Evolutionary conservation across 176 grass and related monocot species (phyloP).

Genomic region (Raddia guianensis): DNA sequence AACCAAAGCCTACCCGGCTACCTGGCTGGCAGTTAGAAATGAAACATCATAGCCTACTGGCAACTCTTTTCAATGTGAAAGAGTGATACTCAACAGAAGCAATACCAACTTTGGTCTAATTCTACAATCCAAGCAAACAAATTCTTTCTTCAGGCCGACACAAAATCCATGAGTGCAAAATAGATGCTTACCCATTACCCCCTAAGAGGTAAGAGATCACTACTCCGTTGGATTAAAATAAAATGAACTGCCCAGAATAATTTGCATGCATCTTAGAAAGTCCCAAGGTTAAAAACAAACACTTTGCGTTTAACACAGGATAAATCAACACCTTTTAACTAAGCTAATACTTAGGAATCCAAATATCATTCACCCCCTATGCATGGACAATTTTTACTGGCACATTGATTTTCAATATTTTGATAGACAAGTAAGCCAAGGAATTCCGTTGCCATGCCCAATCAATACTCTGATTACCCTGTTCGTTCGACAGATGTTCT

Average conservation of each 20-base stretch:
- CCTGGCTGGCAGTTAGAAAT: slow-evolving; percentile 37
- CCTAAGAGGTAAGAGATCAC: too few relatives aligned
- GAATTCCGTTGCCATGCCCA: neutral
- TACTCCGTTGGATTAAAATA: too few relatives aligned
- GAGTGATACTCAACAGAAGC: slow-evolving; percentile 24
- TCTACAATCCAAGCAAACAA: neutral
- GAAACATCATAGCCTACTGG: slow-evolving; percentile 39
- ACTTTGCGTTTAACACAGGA: neutral
- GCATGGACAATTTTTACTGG: neutral
- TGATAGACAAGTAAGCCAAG: neutral
- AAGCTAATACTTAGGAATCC: neutral
- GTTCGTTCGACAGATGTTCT: neutral
- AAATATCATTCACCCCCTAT: neutral
- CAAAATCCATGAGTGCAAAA: neutral
- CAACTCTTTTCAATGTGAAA: slow-evolving; percentile 27
- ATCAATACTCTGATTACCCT: neutral
- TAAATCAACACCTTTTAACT: neutral
- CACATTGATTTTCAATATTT: neutral
- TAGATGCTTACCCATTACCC: neutral
- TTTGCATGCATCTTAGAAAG: too few relatives aligned
- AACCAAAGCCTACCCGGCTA: slow-evolving; percentile 34
- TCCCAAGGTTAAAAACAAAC: neutral
- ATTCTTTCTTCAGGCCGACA: neutral
- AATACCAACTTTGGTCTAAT: neutral
- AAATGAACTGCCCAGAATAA: too few relatives aligned